Conservation (phyloP, 257 asterid species). For the Capsicum chinense region DNA sequence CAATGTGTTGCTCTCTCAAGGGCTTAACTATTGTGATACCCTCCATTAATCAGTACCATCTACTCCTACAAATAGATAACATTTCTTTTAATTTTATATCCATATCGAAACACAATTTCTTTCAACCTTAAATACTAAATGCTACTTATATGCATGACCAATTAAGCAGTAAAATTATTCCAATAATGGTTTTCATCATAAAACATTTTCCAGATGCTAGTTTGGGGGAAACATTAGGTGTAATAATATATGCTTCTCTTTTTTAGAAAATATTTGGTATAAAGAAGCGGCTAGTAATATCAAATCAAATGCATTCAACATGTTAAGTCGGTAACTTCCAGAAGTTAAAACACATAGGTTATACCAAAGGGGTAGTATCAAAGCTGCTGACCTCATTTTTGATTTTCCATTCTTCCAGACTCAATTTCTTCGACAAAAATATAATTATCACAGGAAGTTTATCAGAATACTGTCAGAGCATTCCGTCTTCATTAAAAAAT, state of each 20-base stretch:
- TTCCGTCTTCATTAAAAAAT: background rate
- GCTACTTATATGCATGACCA: background rate
- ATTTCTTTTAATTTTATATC: background rate
- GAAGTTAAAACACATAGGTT: background rate
- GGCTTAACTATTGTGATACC: background rate
- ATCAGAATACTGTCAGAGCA: background rate
- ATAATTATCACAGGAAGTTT: background rate
- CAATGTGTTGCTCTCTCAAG: background rate
- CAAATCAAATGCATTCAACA: constrained; percentile 17
- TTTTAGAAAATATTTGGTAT: background rate
- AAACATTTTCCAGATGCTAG: constrained; percentile 5
- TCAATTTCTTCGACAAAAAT: background rate
- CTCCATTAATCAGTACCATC: background rate
- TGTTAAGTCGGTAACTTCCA: background rate
- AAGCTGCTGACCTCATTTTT: background rate
- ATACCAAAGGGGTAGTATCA: background rate
- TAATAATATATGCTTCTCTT: background rate
- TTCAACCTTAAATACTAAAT: background rate
- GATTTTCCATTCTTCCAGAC: background rate
- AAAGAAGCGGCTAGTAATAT: background rate
- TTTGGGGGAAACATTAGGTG: background rate
- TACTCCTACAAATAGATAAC: constrained; percentile 11
- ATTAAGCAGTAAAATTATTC: background rate
- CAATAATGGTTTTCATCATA: background rate
- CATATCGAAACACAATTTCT: background rate